phyloP scores from a whole-genome alignment of 805 yeast species.

The Candida easanensis region DNA sequence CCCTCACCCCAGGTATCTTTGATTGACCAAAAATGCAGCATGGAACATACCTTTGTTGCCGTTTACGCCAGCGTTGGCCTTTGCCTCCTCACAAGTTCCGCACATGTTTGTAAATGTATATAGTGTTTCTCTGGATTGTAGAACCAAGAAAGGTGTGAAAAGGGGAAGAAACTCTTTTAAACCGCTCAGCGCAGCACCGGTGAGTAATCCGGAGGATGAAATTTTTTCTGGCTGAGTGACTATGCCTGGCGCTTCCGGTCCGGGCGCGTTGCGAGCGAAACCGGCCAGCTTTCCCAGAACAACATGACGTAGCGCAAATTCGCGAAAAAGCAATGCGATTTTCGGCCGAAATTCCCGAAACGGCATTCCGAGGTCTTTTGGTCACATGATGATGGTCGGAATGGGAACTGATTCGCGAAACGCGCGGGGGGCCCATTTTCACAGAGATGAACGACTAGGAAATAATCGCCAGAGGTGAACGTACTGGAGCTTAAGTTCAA shows the following conservation, averaged over 20 bases:
- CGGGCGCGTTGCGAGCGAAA: slow-evolving; percentile 11
- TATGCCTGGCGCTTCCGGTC: slow-evolving; percentile 5
- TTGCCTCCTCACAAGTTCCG: slow-evolving; percentile 26
- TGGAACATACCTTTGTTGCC: slow-evolving; percentile 10
- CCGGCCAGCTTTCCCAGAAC: slow-evolving; percentile 7
- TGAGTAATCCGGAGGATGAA: slow-evolving; percentile 12
- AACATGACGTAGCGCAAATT: background rate
- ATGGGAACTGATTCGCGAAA: too few species aligned
- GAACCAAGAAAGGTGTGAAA: background rate
- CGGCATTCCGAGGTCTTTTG: background rate
- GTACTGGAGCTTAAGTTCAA: too few species aligned
- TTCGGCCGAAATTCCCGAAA: background rate
- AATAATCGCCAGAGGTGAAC: too few species aligned
- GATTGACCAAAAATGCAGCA: background rate
- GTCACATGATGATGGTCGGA: background rate
- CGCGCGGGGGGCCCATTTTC: too few species aligned
- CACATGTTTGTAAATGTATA: slow-evolving; percentile 18
- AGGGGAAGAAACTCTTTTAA: background rate
- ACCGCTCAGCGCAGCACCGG: background rate
- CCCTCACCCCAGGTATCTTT: background rate
- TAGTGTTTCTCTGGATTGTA: background rate
- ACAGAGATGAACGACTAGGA: too few species aligned
- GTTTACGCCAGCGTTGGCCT: slow-evolving; percentile 21
- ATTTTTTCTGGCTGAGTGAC: slow-evolving; percentile 13
- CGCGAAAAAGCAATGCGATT: background rate